Evolutionary conservation across 441 rosid genomes (phyloP).

Genomic region (California macrophylla): DNA sequence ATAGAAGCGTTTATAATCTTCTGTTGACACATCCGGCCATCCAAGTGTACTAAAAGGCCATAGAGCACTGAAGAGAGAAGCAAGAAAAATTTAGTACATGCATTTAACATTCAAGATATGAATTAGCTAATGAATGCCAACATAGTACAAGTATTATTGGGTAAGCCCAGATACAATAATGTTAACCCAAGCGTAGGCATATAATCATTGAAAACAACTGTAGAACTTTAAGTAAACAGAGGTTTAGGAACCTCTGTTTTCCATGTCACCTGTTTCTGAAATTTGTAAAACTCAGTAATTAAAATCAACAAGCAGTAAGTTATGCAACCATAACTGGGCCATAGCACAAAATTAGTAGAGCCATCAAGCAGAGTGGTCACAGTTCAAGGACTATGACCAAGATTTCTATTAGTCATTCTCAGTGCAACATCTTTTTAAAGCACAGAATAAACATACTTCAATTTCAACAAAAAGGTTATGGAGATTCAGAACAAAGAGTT

Average conservation of each 20-base stretch:
- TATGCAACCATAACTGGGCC: background rate
- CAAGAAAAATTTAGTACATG: constrained; percentile 17
- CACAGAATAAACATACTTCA: background rate
- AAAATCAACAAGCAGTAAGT: background rate
- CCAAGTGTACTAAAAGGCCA: constrained; percentile 99
- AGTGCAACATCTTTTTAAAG: background rate
- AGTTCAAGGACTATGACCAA: background rate
- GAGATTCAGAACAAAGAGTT: background rate
- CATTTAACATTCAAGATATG: constrained; percentile 7
- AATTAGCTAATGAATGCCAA: background rate
- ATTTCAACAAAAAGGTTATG: background rate
- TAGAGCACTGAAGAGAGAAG: constrained; percentile 46
- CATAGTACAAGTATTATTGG: background rate
- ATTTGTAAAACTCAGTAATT: background rate
- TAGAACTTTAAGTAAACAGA: background rate
- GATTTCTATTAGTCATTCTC: background rate
- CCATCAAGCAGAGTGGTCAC: background rate
- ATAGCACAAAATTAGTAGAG: background rate
- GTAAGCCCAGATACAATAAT: background rate
- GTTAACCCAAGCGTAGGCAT: background rate
- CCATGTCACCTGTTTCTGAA: background rate
- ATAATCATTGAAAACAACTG: background rate
- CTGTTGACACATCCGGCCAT: constrained; percentile 81
- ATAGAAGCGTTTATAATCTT: constrained; percentile 70
- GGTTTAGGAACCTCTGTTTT: background rate